phyloP scores from a whole-genome alignment of 208 protist genomes.

The Trypanosoma boissoni region DNA sequence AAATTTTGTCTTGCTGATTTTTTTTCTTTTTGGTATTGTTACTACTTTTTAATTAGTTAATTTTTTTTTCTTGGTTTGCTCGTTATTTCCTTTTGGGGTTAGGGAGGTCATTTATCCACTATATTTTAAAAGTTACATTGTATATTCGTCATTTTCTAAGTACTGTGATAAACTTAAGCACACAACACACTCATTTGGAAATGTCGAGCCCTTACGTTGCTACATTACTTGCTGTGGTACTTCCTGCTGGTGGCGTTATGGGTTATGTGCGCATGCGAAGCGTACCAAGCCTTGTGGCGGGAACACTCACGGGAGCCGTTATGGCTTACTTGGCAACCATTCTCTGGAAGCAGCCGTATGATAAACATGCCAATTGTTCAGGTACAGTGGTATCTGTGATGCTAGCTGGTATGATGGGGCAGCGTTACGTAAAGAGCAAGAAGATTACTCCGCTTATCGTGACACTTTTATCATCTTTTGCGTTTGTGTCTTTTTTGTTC shows the following conservation, averaged over 20 bases:
- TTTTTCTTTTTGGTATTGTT: neutral
- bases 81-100: too few species aligned
- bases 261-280: conserved; percentile 18
- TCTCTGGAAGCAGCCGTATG: conserved; percentile 1
- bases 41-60: neutral
- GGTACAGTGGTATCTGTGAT: conserved; percentile 2
- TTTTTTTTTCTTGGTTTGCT: neutral
- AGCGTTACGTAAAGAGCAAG: conserved; percentile 6
- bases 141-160: too few species aligned
- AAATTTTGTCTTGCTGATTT: neutral
- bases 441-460: conserved; percentile 10
- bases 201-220: conserved; percentile 11
- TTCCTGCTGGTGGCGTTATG: conserved; percentile 17
- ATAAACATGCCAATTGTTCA: conserved; percentile 11
- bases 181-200: neutral
- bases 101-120: too few species aligned
- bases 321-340: conserved; percentile 7
- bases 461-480: neutral
- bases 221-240: conserved; percentile 10
- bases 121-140: too few species aligned
- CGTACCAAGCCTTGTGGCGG: conserved; percentile 10
- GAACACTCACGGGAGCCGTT: conserved; percentile 4
- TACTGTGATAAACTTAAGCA: neutral
- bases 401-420: conserved; percentile 7
- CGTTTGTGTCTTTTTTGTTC: neutral